A percentile compares a stretch with the other conserved stretches of the same genome.
These are phyloP conservation scores for Penicillium riverlandense DNA, from an alignment of 495 filamentous ascomycete genomes.

Conservation along the genomic window DNA sequence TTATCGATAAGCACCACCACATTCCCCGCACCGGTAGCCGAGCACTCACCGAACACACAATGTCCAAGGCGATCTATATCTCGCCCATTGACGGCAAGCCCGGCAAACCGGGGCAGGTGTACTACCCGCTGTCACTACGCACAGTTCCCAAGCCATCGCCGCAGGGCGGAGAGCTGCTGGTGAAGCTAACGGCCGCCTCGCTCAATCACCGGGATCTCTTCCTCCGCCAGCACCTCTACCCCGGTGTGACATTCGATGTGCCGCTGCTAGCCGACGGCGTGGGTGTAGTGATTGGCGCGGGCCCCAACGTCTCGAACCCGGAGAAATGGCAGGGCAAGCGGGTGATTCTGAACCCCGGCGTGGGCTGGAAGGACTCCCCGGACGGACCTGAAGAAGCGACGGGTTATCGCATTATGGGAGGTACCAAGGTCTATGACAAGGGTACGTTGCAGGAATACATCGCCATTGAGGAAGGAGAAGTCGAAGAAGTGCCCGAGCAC, in stretches of 20 bases:
- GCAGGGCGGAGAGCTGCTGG: conserved; percentile 54
- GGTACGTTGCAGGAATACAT: conserved; percentile 70
- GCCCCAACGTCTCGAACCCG: conserved; percentile 40
- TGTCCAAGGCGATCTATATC: conserved; percentile 48
- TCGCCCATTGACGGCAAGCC: conserved; percentile 48
- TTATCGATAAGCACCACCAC: conserved; percentile 10
- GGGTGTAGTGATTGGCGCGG: conserved; percentile 59
- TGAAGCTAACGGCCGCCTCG: conserved; percentile 66
- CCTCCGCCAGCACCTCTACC: conserved; percentile 87
- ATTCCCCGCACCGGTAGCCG: conserved; percentile 14
- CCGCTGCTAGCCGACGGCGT: conserved; percentile 76
- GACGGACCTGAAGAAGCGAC: conserved; percentile 62
- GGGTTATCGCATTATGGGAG: conserved; percentile 66
- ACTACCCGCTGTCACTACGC: conserved; percentile 57
- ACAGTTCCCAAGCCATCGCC: conserved; percentile 53
- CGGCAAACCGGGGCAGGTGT: conserved; percentile 83
- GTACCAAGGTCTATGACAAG: conserved; percentile 49
- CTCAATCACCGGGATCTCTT: conserved; percentile 93
- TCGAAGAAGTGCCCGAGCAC: conserved; percentile 68
- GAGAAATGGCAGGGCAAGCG: conserved; percentile 52
- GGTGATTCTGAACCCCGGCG: conserved; percentile 66
- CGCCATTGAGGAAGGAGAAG: conserved; percentile 59
- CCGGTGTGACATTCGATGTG: conserved; percentile 64
- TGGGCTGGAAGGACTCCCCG: conserved; percentile 65
- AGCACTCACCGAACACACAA: conserved; percentile 16